phyloP scores from a whole-genome alignment of 1,284 basidiomycete species.

The Porogramme epimiltina region DNA sequence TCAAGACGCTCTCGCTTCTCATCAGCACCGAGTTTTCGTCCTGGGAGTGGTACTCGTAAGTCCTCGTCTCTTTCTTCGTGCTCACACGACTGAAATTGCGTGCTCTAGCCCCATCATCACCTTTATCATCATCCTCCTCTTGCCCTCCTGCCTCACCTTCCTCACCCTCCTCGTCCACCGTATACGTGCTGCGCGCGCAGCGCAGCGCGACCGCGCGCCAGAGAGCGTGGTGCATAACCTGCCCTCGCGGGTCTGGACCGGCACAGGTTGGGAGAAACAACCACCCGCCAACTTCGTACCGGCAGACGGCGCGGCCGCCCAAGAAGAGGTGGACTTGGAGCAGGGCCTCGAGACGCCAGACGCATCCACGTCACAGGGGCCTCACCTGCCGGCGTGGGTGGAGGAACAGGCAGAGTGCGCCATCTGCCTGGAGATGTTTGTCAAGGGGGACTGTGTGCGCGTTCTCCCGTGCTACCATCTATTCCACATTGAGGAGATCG shows the following conservation, averaged over 20 bases:
- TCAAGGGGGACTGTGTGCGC: constrained; percentile 82
- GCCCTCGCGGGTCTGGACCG: constrained; percentile 82
- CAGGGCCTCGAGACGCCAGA: constrained; percentile 28
- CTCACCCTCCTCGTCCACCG: constrained; percentile 82
- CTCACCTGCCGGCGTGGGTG: constrained; percentile 63
- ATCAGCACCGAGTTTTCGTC: constrained; percentile 78
- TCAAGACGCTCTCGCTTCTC: constrained; percentile 72
- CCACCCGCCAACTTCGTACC: constrained; percentile 29
- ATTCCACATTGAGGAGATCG: constrained; percentile 84
- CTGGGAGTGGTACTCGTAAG: constrained; percentile 87
- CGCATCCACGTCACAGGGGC: constrained; percentile 27
- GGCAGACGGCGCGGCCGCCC: constrained; percentile 34
- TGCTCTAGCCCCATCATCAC: constrained; percentile 72
- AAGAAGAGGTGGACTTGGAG: constrained; percentile 30
- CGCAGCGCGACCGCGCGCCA: constrained; percentile 79
- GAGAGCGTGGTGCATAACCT: constrained; percentile 74
- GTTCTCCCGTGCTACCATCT: constrained; percentile 91
- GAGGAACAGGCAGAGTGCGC: constrained; percentile 81
- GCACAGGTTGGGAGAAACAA: constrained; percentile 76
- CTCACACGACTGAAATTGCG: constrained; percentile 9
- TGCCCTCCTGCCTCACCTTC: constrained; percentile 81
- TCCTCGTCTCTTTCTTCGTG: constrained; percentile 19
- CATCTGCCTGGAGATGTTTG: constrained; percentile 87
- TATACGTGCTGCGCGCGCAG: constrained; percentile 72
- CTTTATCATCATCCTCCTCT: constrained; percentile 76